Conservation (phyloP, 768 basidiomycete genomes). For the Psilocybe cyanescens region DNA sequence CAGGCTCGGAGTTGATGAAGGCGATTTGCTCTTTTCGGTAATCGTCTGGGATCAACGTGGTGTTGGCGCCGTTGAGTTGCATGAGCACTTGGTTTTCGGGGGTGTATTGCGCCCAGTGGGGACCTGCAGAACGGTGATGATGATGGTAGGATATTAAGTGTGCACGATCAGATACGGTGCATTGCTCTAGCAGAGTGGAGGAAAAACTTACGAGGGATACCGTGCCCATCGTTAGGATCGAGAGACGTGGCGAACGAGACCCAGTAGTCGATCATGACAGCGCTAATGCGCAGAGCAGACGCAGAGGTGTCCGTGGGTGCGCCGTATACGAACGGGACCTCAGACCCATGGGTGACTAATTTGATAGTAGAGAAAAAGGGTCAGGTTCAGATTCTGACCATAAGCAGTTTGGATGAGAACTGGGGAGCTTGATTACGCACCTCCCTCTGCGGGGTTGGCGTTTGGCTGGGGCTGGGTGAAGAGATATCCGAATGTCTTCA, state of each 20-base stretch:
- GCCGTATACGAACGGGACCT: conserved; percentile 40
- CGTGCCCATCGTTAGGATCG: conserved; percentile 42
- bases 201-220: conserved; percentile 29
- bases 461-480: conserved; percentile 42
- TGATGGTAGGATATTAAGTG: not conserved
- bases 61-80: conserved; percentile 39
- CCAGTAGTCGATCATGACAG: conserved; percentile 46
- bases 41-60: conserved; percentile 37
- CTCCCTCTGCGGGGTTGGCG: conserved; percentile 28
- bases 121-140: conserved; percentile 19
- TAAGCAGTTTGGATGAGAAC: not conserved
- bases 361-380: too few species aligned
- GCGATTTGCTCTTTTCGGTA: conserved; percentile 39
- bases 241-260: conserved; percentile 42
- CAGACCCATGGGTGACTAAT: conserved; percentile 35
- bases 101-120: conserved; percentile 35
- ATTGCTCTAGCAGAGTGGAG: not conserved
- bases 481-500: conserved; percentile 44
- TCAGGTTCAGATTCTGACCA: too few species aligned
- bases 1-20: conserved; percentile 36
- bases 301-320: conserved; percentile 26
- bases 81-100: conserved; percentile 33
- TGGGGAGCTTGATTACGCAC: conserved; percentile 19
- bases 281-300: conserved; percentile 27
- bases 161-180: not conserved